Evolutionary conservation across 2,329 filamentous ascomycete species (phyloP), one percentile per base, ranked within the genome.

Genomic region (Beauveria asiatica): DNA sequence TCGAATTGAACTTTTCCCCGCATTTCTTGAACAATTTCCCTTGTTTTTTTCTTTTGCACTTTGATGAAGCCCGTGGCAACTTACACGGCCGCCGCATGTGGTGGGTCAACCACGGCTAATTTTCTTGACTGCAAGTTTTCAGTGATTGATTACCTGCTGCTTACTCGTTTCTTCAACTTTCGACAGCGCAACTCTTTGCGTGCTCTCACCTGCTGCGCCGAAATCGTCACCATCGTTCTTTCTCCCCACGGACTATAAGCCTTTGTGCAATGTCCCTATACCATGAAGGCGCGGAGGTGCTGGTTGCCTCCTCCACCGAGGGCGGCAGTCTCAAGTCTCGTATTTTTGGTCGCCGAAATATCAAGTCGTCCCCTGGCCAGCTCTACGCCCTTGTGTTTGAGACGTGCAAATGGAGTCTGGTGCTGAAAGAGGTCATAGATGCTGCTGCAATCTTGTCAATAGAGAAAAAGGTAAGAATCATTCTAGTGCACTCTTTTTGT

Each of bases 361-460:
- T 91, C 65, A 96, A 93, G 69, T 92, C 89, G 17, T 83, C 87
- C 3, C 87, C 88, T 0, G 86, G 87, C 11, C 90, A 95, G 70
- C 79, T 97, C 8, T 97, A 94, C 71, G 94, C 94, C 9, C 78
- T 99, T 41, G 88, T 92, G 23, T 83, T 88, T 23, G 92, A 97
- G 74, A 86, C 90, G 1, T 86, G 88, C 66, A 97, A 96, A 84
- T 97, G 93, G 90, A 94, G 92, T 67, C 72, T 79, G 3, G 80
- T 97, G 3, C 76, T 99, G 52, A 91, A 91, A 68, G 92, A 96
- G 69, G 87, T 97, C n/a, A 84, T 99, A 69, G 91, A 97, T 66
- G 84, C 82, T 65, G 83, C 91, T 1, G 87, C 85, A 3, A 76
- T 97, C 41, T 76, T 97, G 41, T 81, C 81, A n/a, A 75, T 86